Evolutionary conservation across 2,329 filamentous ascomycete genomes (phyloP), one percentile per base, ranked within the genome.

Genomic region (Aspergillus sergii): DNA sequence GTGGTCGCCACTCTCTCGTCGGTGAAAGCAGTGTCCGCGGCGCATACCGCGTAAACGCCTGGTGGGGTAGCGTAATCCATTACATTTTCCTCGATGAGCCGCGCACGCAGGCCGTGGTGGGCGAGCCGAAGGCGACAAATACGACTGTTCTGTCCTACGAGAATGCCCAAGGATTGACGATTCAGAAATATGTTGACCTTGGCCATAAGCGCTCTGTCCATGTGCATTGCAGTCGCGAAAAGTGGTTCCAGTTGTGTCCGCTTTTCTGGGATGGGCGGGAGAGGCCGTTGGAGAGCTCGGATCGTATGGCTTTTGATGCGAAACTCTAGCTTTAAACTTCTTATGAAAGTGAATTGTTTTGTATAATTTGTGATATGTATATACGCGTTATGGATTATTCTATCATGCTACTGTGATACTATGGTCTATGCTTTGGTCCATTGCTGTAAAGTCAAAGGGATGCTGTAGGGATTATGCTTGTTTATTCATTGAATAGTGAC

Each of bases 71-170:
- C 65, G 79, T 83, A 61, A 86, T 87, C 67, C 85, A 88, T 69
- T 88, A 86, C 73, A 82, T 83, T 69, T 87, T 87, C 75, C 77
- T 88, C 8, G 85, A 87, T 65, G 85, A 87, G 63, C 83, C 84
- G 28, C 82, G 85, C 7, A 87, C 85, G 0, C 80, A 75, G 66
- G 81, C 80, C 60, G 79, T 85, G 7, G 85, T 87, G 1, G 81
- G 80, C 4, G 91, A 94, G 80, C 91, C 91, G 39, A 90, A 90
- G 74, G 87, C 86, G 63, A 90, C 88, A 5, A 91, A 90, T 70
- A 84, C 82, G 32, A 90, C 87, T 0, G 88, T 93, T 16, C 81
- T 93, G 62, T 87, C 88, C 65, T 93, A 93, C 75, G 91, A 94
- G 69, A 85, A 91, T 59, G 86, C 89, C 57, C 89, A 92, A 70